phyloP scores from a whole-genome alignment of 2,329 filamentous ascomycete genomes.

The Huntiella bhutanensis region DNA sequence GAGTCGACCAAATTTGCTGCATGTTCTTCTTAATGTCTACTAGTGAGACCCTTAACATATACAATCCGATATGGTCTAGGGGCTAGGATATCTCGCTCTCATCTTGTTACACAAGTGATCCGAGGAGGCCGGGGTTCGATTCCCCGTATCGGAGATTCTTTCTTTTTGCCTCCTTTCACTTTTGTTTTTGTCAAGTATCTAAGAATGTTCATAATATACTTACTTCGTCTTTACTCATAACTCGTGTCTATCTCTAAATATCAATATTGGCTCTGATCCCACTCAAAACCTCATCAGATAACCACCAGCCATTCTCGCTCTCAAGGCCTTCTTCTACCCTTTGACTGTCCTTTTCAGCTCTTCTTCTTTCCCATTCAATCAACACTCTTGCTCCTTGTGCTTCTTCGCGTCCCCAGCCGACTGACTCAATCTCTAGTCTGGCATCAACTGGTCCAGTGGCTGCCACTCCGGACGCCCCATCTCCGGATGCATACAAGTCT shows the following conservation, averaged over 20 bases:
- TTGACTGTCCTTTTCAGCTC: background rate
- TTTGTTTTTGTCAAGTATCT: background rate
- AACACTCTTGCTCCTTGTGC: background rate
- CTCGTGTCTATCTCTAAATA: background rate
- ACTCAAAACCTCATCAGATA: background rate
- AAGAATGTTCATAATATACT: background rate
- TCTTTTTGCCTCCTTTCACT: background rate
- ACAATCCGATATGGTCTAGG: too few species aligned
- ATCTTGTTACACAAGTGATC: background rate
- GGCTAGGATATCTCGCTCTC: too few species aligned
- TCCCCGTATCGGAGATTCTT: conserved; percentile 13
- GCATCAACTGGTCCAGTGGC: conserved; percentile 40
- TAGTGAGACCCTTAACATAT: too few species aligned
- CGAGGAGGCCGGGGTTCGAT: conserved; percentile 14
- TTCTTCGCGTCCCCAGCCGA: background rate
- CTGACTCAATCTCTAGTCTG: conserved; percentile 42
- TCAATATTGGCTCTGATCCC: background rate
- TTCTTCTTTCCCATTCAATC: background rate
- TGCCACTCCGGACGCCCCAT: conserved; percentile 21
- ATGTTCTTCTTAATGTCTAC: too few species aligned
- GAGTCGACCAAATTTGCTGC: too few species aligned
- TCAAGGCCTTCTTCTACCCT: background rate
- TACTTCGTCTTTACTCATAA: background rate
- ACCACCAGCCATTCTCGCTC: background rate
- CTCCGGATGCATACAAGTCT: conserved; percentile 29